Evolutionary conservation across 139 green algal species (phyloP).

Genomic region (Closterium sp.): DNA sequence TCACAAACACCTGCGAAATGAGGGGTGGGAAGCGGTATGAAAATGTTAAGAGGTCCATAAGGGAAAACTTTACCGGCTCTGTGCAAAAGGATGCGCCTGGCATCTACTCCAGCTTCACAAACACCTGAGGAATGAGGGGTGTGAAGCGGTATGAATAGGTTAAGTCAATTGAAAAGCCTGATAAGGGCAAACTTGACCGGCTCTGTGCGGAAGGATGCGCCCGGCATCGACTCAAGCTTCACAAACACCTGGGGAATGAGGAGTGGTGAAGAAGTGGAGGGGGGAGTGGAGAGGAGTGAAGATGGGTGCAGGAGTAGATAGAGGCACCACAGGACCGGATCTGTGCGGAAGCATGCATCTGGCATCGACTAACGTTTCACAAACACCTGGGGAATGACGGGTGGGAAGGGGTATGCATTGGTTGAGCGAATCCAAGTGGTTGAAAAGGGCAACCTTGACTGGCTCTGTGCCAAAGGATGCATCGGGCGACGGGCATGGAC

Average conservation of each 20-base stretch:
- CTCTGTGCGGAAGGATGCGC: conserved; percentile 47
- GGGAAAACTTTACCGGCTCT: too few species aligned
- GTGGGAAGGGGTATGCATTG: too few species aligned
- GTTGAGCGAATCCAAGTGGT: too few species aligned
- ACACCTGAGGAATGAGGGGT: conserved; percentile 52
- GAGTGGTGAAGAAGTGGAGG: not conserved
- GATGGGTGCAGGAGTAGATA: not conserved
- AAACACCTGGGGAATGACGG: too few species aligned
- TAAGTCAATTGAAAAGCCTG: too few species aligned
- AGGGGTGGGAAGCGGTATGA: conserved; percentile 73
- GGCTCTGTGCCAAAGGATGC: not conserved
- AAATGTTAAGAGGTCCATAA: too few species aligned
- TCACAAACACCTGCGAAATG: conserved; percentile 44
- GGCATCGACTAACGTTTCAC: conserved; percentile 26
- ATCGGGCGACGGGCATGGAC: not conserved
- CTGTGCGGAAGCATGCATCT: not conserved
- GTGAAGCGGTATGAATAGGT: too few species aligned
- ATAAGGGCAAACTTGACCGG: conserved; percentile 62
- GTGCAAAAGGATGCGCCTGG: too few species aligned
- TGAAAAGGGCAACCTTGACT: too few species aligned
- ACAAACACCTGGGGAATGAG: conserved; percentile 47
- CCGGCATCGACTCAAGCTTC: conserved; percentile 29
- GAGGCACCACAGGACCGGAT: conserved; percentile 27
- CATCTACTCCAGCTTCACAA: too few species aligned
- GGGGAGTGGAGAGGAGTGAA: not conserved